Conservation (phyloP, 177 flowering plant genomes). For the Vitis hybrid region DNA sequence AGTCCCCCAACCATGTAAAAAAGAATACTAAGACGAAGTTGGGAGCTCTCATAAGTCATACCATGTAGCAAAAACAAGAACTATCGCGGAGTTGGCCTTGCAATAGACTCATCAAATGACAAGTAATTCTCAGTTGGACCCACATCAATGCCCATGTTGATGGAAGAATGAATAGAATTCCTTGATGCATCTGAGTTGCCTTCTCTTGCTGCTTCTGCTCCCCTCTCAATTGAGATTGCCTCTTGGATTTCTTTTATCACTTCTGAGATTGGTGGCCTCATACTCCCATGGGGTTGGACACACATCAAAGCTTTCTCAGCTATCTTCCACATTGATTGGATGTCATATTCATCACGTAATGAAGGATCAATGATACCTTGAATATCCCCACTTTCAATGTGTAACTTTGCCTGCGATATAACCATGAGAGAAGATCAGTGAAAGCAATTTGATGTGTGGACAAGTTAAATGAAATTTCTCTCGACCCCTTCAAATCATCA, state of each 20-base stretch:
- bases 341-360: constrained; percentile 55
- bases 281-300: constrained; percentile 72
- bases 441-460: background rate
- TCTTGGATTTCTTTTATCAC: constrained; percentile 96
- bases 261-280: constrained; percentile 92
- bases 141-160: constrained; percentile 49
- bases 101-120: constrained; percentile 64
- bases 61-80: background rate
- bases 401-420: constrained; percentile 68
- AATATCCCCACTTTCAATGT: constrained; percentile 87
- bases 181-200: constrained; percentile 69
- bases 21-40: background rate
- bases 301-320: constrained; percentile 95
- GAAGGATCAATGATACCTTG: constrained; percentile 87
- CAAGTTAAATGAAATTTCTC: too few species aligned
- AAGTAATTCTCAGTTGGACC: constrained; percentile 50
- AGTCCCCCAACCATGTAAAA: background rate
- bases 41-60: too few species aligned
- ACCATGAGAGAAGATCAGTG: background rate
- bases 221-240: constrained; percentile 76
- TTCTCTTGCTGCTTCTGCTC: constrained; percentile 37
- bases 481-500: too few species aligned
- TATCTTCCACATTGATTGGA: constrained; percentile 97
- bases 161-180: constrained; percentile 62
- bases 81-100: constrained; percentile 69